Conservation (phyloP, 768 basidiomycete species). For the Auriculariales sp. region DNA sequence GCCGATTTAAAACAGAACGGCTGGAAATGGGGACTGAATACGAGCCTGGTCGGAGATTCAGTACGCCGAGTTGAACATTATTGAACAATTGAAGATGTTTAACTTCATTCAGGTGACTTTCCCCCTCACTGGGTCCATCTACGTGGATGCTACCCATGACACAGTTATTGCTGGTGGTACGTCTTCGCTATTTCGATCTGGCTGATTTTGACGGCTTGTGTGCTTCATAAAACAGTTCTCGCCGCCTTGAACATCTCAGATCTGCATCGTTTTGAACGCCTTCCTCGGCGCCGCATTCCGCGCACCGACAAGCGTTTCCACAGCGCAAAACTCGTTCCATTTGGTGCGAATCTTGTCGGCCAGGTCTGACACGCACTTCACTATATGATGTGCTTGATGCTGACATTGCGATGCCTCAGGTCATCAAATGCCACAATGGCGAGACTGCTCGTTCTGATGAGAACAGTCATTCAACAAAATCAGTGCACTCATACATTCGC, state of each 20-base stretch:
- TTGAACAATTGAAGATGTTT: constrained; percentile 36
- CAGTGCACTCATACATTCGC: constrained; percentile 46
- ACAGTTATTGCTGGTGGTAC: neutral
- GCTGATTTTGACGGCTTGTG: neutral
- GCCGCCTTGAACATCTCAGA: neutral
- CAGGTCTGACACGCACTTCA: constrained; percentile 42
- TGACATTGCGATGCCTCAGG: neutral
- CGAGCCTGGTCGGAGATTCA: neutral
- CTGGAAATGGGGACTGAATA: neutral
- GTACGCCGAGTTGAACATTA: neutral
- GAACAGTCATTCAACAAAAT: too few relatives aligned
- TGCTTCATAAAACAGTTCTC: too few relatives aligned
- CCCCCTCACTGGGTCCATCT: neutral
- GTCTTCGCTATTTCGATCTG: neutral
- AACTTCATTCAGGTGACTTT: constrained; percentile 34
- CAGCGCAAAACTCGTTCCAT: constrained; percentile 52
- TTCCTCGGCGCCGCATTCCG: neutral
- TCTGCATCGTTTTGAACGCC: neutral
- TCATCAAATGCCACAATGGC: too few relatives aligned
- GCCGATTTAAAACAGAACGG: neutral
- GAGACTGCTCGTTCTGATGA: too few relatives aligned
- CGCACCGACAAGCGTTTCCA: neutral
- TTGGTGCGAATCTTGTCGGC: constrained; percentile 59
- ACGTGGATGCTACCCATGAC: constrained; percentile 1
- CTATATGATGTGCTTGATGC: neutral